Conservation (phyloP, 2,329 filamentous ascomycete genomes). For the Exophiala alcalophila region DNA sequence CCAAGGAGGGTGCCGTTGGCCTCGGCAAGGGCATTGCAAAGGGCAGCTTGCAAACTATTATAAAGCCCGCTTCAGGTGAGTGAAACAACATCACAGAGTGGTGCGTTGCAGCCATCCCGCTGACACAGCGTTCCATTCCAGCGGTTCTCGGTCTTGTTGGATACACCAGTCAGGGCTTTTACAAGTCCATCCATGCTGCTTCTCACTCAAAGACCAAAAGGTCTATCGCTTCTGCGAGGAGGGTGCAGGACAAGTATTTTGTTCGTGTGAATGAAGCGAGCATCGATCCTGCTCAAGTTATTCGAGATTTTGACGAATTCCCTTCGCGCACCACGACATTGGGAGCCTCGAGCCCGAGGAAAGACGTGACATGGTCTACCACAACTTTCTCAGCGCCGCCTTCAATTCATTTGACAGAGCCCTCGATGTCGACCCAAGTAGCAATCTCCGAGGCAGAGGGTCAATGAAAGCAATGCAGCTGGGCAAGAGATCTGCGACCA, state of each 20-base stretch:
- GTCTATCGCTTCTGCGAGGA: conserved; percentile 28
- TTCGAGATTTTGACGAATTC: conserved; percentile 6
- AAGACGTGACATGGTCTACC: no score
- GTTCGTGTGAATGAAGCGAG: conserved; percentile 5
- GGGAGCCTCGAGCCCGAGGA: no score
- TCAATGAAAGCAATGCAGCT: no score
- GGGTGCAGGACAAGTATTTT: conserved; percentile 27
- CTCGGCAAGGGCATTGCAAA: conserved; percentile 44
- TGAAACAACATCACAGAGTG: no score
- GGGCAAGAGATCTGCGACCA: no score
- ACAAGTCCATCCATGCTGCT: conserved; percentile 34
- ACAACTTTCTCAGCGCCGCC: no score
- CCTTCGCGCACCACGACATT: no score
- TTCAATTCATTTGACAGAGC: no score
- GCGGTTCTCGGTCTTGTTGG: conserved; percentile 32
- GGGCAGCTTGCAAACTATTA: conserved; percentile 31
- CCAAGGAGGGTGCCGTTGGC: conserved; percentile 41
- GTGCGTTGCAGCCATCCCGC: conserved; percentile 29
- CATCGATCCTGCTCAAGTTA: neutral
- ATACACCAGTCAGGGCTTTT: conserved; percentile 36
- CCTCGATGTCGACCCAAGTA: no score
- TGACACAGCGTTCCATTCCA: conserved; percentile 28
- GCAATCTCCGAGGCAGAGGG: no score
- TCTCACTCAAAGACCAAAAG: conserved; percentile 32
- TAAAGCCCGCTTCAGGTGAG: conserved; percentile 8